A percentile compares a stretch with the other conserved stretches of the same genome.
These are phyloP conservation scores for Hydrangea macrophylla DNA, from an alignment of 148 eudicot genomes.

Conservation along the genomic window DNA sequence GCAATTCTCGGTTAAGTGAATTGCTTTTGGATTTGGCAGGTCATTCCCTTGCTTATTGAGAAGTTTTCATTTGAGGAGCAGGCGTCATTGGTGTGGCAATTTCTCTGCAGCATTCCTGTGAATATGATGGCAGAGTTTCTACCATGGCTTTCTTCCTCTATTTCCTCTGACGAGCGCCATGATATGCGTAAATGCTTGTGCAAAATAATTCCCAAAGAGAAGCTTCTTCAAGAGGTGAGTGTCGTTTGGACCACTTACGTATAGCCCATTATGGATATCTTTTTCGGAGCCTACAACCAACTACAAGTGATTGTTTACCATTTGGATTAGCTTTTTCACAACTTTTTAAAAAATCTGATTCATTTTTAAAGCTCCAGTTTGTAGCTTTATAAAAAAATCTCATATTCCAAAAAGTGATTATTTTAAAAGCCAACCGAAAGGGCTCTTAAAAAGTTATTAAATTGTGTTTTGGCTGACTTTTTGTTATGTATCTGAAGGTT, in stretches of 20 bases:
- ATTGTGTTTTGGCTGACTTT: conserved; percentile 18
- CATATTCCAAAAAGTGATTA: too few relatives aligned
- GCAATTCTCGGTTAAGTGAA: neutral
- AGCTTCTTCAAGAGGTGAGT: conserved; percentile 89
- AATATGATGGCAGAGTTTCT: conserved; percentile 98
- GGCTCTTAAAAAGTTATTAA: neutral
- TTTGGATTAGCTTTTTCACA: too few relatives aligned
- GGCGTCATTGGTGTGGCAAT: conserved; percentile 92
- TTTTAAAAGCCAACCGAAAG: too few relatives aligned
- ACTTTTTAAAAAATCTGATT: too few relatives aligned
- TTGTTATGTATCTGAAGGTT: conserved; percentile 48
- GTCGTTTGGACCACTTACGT: neutral
- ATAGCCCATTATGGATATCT: too few relatives aligned
- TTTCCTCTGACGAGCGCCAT: conserved; percentile 73
- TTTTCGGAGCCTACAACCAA: too few relatives aligned
- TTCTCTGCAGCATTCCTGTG: conserved; percentile 95
- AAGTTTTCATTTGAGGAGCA: conserved; percentile 97
- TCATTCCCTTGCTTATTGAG: conserved; percentile 87
- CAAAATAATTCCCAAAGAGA: conserved; percentile 81
- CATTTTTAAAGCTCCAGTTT: too few relatives aligned
- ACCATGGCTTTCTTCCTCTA: conserved; percentile 94
- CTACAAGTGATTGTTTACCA: too few relatives aligned
- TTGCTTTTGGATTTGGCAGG: conserved; percentile 46
- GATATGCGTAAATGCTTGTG: conserved; percentile 87
- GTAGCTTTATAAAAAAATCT: too few relatives aligned